phyloP scores from a whole-genome alignment of 2,329 filamentous ascomycete genomes.

The Aspergillus sp. region DNA sequence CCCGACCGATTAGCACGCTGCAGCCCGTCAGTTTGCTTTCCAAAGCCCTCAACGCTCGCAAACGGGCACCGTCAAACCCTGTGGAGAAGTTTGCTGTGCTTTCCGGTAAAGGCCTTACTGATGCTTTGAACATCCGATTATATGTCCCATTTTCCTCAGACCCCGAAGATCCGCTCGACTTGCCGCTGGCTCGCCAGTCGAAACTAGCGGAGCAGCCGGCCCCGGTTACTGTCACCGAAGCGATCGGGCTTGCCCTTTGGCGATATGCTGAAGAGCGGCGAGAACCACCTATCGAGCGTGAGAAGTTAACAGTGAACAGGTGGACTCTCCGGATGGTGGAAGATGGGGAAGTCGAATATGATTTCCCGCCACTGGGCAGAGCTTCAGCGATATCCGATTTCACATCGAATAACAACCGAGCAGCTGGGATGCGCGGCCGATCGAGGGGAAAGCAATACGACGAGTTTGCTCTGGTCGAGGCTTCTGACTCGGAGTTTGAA shows the following conservation, averaged over 20 bases:
- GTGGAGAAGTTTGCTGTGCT: slow-evolving; percentile 64
- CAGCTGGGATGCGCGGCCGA: slow-evolving; percentile 56
- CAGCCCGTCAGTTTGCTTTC: slow-evolving; percentile 62
- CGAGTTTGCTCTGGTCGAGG: slow-evolving; percentile 68
- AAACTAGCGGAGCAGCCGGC: slow-evolving; percentile 55
- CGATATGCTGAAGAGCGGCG: slow-evolving; percentile 63
- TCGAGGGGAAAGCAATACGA: slow-evolving; percentile 68
- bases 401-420: slow-evolving; percentile 70
- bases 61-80: slow-evolving; percentile 62
- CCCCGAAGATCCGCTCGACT: slow-evolving; percentile 60
- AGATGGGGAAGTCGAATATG: slow-evolving; percentile 69
- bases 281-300: slow-evolving; percentile 56
- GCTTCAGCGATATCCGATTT: slow-evolving; percentile 65
- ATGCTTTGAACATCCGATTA: slow-evolving; percentile 66
- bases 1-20: slow-evolving; percentile 64
- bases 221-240: slow-evolving; percentile 63
- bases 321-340: slow-evolving; percentile 72
- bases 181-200: slow-evolving; percentile 60
- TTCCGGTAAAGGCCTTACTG: slow-evolving; percentile 64
- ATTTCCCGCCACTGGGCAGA: slow-evolving; percentile 64
- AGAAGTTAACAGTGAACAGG: slow-evolving; percentile 63
- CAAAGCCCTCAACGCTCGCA: slow-evolving; percentile 61
- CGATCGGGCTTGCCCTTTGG: slow-evolving; percentile 67
- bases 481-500: slow-evolving; percentile 57
- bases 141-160: slow-evolving; percentile 64